Base-by-base conservation (phyloP, 2,329 filamentous ascomycete genomes). In the Xylaria sp. region DNA sequence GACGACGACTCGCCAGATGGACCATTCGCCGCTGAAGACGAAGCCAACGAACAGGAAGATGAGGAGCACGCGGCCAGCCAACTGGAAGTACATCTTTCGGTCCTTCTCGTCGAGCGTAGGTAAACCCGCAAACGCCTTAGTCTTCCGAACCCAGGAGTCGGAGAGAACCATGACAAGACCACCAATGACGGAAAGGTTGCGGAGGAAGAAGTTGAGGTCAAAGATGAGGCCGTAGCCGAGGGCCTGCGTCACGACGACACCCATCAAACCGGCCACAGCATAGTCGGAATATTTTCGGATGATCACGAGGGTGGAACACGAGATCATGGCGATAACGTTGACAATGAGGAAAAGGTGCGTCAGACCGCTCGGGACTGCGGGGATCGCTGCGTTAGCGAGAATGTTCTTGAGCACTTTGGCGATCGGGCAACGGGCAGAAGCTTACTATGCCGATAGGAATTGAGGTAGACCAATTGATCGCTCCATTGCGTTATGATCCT, bases 61-160 rank as follows among this genome's bases (percentile, higher is more conserved):
- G 76, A 99, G 86, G 72, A 99, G 87, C 41, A 99, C 93, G 75
- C 96, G 91, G 41, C 96, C 96, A 73, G 96, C 96, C 70, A 99
- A 91, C 88, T 98, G 96, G 84, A 99, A 97, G 87, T 99, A 99
- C 95, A 98, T 98, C 88, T 98, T 99, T 83, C 94, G 93, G 81
- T 99, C 96, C 89, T 98, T 98, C 86, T 99, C 96, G 79, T 98
- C 96, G 61, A 99, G 88, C 81, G 93, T 89, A 57, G 96, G 96
- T 61, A 99, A 87, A 56, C 96, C 96, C 56, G 96, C 96, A 70
- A 97, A 97, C 3, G 94, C 95, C 84, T 97, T 97, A 80, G 90
- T 93, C 89, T 98, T 98, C 83, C 94, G 92, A 72, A 97, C 94
- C 94, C 95, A 98, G 66, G 93, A 97, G 83, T 99, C 96, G 46